Evolutionary conservation across 345 rosid species (phyloP).

Genomic region (Cardamine occulta): DNA sequence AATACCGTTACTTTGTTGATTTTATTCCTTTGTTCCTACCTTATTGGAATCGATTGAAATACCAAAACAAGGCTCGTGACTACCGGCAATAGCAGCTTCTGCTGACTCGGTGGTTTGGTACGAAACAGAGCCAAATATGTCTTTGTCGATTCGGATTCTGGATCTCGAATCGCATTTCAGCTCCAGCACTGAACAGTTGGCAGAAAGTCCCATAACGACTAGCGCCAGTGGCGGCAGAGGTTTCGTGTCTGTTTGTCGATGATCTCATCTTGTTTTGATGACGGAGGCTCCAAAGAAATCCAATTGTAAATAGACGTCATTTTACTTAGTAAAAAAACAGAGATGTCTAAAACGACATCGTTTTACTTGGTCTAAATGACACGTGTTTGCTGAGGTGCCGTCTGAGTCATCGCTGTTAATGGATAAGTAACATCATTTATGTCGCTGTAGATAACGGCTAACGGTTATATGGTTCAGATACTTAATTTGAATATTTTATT

Average conservation of each 20-base stretch:
- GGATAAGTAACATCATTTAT: too few species aligned
- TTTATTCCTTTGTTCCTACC: slow-evolving; percentile 42
- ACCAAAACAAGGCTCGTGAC: slow-evolving; percentile 74
- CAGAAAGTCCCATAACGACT: slow-evolving; percentile 60
- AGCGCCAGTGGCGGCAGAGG: slow-evolving; percentile 68
- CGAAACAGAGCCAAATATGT: slow-evolving; percentile 59
- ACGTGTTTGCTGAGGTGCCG: too few species aligned
- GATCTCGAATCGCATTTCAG: slow-evolving; percentile 92
- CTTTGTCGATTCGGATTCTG: slow-evolving; percentile 76
- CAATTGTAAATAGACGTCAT: too few species aligned
- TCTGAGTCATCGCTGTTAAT: too few species aligned
- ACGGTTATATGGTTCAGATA: too few species aligned
- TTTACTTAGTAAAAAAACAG: too few species aligned
- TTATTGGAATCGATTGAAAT: slow-evolving; percentile 62
- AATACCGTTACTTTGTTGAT: too few species aligned
- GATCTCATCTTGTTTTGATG: slow-evolving; percentile 26
- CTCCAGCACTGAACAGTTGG: slow-evolving; percentile 80
- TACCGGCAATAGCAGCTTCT: slow-evolving; percentile 76
- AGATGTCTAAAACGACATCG: too few species aligned
- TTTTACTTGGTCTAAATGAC: too few species aligned
- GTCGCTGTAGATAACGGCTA: too few species aligned
- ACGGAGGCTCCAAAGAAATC: slow-evolving; percentile 43
- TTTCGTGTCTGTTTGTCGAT: slow-evolving; percentile 50
- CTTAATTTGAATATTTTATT: too few species aligned
- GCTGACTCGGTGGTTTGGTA: slow-evolving; percentile 75